phyloP scores from a whole-genome alignment of 2,329 filamentous ascomycete genomes.

The Cercospora sp. region DNA sequence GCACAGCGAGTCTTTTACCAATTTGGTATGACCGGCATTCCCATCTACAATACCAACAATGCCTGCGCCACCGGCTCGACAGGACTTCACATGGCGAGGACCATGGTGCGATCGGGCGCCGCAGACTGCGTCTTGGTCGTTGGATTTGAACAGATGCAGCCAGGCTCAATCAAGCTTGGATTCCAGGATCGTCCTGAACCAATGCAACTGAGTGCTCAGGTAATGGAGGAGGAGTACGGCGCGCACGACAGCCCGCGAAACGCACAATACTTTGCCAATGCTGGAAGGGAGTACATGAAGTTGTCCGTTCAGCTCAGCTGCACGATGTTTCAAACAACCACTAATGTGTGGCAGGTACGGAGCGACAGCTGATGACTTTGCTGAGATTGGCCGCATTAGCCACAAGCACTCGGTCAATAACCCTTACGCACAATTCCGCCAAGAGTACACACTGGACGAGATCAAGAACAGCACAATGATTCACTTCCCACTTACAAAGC shows the following conservation, averaged over 20 bases:
- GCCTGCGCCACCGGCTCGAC: conserved; percentile 97
- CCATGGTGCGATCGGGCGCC: conserved; percentile 67
- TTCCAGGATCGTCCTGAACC: conserved; percentile 86
- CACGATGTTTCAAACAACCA: not conserved
- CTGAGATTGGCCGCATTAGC: conserved; percentile 90
- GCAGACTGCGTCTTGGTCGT: conserved; percentile 82
- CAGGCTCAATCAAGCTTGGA: conserved; percentile 78
- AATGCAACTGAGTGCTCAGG: conserved; percentile 72
- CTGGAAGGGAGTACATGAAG: conserved; percentile 91
- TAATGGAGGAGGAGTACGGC: conserved; percentile 46
- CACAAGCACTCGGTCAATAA: conserved; percentile 89
- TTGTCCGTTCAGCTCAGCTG: conserved; percentile 50
- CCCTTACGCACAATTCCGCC: conserved; percentile 96
- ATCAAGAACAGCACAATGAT: conserved; percentile 75
- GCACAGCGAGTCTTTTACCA: conserved; percentile 98
- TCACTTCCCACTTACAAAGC: conserved; percentile 84
- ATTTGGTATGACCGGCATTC: conserved; percentile 95
- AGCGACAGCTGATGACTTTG: conserved; percentile 81
- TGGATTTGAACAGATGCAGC: conserved; percentile 98
- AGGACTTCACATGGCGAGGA: conserved; percentile 79
- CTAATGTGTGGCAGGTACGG: conserved; percentile 56
- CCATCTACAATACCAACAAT: conserved; percentile 98
- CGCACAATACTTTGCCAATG: conserved; percentile 88
- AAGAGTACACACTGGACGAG: conserved; percentile 86
- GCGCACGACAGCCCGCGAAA: conserved; percentile 30